Base-by-base conservation (phyloP, 257 asterid species). In the Handroanthus guayacan region DNA sequence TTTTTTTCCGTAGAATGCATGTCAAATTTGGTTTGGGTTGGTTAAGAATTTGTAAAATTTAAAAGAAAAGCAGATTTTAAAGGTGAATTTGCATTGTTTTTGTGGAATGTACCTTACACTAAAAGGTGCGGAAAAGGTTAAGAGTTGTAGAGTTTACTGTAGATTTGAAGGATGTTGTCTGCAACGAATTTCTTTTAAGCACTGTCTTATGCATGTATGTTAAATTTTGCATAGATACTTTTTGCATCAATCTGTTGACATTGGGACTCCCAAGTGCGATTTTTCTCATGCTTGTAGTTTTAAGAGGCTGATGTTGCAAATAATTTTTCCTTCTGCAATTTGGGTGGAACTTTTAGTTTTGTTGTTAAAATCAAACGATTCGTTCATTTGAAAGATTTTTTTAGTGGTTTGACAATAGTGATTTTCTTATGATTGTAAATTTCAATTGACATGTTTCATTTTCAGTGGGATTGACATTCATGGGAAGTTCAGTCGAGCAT, bases 401-500 rank as follows among this genome's bases (percentile, higher is more conserved):
- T 47, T 58, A 12, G 79, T 63, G 55, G 43, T 65, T 72, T 52
- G 75, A 20, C 34, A 44, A 44, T 6, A 55, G 44, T 12, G 67
- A 57, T 20, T 47, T 47, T 64, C 39, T 34, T 17, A 45, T 67
- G 54, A 54, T 67, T 69, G 70, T 57, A 39, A 57, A 50, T 54
- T 76, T 43, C 47, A 51, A 6, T 13, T 55, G 8, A 60, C 43
- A 11, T 66, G 57, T 55, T 64, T 37, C 64, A 38, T 68, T 76
- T 52, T 34, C 81, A 81, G 76, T 75, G 74, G 78, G 83, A 62
- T 36, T 72, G 72, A 51, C 75, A 63, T 45, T 52, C 69, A 83
- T 87, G 85, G 86, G 85, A 65, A 83, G 84, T 75, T 63, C 78
- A 20, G 39, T 47, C 79, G 83, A 84, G 71, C 79, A 78, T 31